These are phyloP conservation scores for Nemania diffusa DNA, from an alignment of 2,329 filamentous ascomycete genomes.

Conservation along the genomic window DNA sequence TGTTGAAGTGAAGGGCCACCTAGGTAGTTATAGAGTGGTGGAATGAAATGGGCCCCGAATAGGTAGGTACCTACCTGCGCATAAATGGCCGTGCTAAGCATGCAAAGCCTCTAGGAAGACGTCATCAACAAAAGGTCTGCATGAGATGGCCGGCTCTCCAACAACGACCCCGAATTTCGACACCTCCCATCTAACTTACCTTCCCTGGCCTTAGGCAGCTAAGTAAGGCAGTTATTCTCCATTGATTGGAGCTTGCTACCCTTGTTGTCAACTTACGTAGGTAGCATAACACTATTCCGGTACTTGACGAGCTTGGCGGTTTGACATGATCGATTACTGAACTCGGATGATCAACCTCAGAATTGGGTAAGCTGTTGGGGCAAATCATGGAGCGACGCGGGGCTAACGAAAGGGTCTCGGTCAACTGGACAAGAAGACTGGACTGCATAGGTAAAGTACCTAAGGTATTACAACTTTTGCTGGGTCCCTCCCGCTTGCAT, in stretches of 20 bases:
- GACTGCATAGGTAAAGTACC: not conserved
- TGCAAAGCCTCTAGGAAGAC: not conserved
- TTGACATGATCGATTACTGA: not conserved
- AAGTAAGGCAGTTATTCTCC: not conserved
- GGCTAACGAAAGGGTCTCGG: no score
- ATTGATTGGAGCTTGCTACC: not conserved
- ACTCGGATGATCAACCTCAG: not conserved
- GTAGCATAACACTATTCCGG: not conserved
- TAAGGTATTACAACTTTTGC: not conserved
- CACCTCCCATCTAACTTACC: not conserved
- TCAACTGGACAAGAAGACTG: not conserved
- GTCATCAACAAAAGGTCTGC: not conserved
- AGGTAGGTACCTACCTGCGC: no score
- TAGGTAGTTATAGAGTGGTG: not conserved
- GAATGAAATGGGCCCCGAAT: not conserved
- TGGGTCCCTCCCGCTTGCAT: not conserved
- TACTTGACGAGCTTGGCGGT: not conserved
- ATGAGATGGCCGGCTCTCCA: not conserved
- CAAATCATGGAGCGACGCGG: not conserved
- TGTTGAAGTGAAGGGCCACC: not conserved
- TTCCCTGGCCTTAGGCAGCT: no score
- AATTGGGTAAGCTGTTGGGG: not conserved
- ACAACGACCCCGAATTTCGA: not conserved
- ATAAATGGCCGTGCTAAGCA: not conserved
- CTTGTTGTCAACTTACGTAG: not conserved